Conservation (phyloP, 768 basidiomycete species). For the Suillus americanus region DNA sequence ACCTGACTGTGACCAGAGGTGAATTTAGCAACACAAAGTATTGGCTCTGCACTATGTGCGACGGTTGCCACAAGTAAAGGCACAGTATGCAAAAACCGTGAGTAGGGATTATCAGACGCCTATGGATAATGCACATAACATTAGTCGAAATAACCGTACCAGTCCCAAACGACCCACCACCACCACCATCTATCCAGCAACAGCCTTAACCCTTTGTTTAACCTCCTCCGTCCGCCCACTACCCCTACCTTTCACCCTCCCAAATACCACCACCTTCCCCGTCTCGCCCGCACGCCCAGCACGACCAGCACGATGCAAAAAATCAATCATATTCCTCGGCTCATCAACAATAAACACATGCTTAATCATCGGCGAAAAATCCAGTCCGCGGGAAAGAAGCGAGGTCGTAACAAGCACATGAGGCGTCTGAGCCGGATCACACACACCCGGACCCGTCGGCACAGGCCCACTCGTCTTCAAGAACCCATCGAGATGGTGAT, state of each 20-base stretch:
- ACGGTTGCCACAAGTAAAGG: not conserved
- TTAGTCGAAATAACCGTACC: not conserved
- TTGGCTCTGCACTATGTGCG: not conserved
- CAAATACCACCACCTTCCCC: constrained; percentile 77
- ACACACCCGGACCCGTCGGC: constrained; percentile 15
- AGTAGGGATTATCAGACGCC: not conserved
- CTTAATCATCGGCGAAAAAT: constrained; percentile 75
- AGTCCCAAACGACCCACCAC: not conserved
- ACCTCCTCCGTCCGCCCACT: constrained; percentile 52
- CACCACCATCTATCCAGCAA: constrained; percentile 25
- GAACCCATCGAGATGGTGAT: constrained; percentile 78
- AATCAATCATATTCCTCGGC: constrained; percentile 88
- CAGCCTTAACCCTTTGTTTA: constrained; percentile 46
- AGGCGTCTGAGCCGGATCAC: constrained; percentile 38
- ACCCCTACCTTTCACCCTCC: constrained; percentile 66
- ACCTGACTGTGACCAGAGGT: not conserved
- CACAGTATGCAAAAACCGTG: not conserved
- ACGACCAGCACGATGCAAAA: constrained; percentile 88
- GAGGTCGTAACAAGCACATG: constrained; percentile 88
- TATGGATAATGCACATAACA: not conserved
- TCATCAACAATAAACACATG: constrained; percentile 88
- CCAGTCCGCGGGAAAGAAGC: constrained; percentile 85
- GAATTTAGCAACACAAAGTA: not conserved
- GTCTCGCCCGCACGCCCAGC: constrained; percentile 70
- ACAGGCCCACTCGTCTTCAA: constrained; percentile 34